These are phyloP conservation scores for Leccinum disarticulatum DNA, from an alignment of 768 basidiomycete genomes.

Conservation along the genomic window DNA sequence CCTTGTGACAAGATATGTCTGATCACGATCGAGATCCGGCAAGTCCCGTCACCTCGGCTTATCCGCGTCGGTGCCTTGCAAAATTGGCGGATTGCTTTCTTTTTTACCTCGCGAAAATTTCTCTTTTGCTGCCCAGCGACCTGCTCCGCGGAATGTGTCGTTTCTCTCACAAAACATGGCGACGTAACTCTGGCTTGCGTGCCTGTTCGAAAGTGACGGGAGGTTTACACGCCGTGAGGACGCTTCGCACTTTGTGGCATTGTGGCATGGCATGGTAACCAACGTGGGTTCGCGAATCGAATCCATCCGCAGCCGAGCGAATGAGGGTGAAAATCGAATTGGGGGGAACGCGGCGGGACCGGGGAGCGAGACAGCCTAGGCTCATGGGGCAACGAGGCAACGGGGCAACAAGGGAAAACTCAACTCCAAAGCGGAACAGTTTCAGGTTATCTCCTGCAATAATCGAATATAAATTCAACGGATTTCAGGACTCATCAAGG, in stretches of 20 bases:
- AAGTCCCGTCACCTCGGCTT: conserved; percentile 19
- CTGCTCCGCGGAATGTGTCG: not conserved
- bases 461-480: not conserved
- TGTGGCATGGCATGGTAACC: conserved; percentile 9
- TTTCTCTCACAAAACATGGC: conserved; percentile 15
- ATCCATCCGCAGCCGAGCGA: not conserved
- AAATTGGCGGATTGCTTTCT: not conserved
- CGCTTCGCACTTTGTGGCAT: conserved; percentile 7
- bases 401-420: not conserved
- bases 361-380: not conserved
- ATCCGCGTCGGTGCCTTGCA: conserved; percentile 25
- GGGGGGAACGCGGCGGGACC: not conserved
- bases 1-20: conserved; percentile 7
- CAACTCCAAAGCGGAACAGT: not conserved
- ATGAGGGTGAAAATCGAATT: not conserved
- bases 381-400: not conserved
- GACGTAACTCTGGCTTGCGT: conserved; percentile 1
- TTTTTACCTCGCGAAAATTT: not conserved
- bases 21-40: conserved; percentile 25
- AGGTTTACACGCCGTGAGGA: conserved; percentile 9
- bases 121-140: not conserved
- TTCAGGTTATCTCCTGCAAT: not conserved
- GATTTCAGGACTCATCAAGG: not conserved
- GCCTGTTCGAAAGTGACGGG: conserved; percentile 14
- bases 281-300: not conserved